Evolutionary conservation across 2,329 filamentous ascomycete species (phyloP).

Genomic region (Zarea fungicola): DNA sequence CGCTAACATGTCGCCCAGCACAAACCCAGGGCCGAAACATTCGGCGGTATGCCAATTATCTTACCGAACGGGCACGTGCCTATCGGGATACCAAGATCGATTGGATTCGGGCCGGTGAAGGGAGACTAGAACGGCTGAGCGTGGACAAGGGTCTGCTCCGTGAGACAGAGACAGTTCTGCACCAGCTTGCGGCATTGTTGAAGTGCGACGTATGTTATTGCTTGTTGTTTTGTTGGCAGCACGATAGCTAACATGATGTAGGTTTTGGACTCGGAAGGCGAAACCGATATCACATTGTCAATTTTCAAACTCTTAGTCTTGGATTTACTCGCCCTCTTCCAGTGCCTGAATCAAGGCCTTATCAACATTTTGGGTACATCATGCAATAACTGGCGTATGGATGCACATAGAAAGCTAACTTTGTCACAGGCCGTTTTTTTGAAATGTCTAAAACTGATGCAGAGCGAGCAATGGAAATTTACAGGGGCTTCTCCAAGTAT

Average conservation of each 20-base stretch:
- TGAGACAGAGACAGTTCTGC: slow-evolving; percentile 86
- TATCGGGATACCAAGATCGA: slow-evolving; percentile 83
- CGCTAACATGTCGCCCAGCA: slow-evolving; percentile 44
- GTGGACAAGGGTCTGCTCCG: slow-evolving; percentile 89
- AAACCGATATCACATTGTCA: slow-evolving; percentile 94
- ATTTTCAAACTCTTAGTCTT: slow-evolving; percentile 88
- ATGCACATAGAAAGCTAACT: slow-evolving; percentile 18
- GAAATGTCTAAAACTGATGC: slow-evolving; percentile 96
- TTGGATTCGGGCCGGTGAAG: slow-evolving; percentile 79
- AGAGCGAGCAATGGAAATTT: slow-evolving; percentile 84
- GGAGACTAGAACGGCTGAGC: slow-evolving; percentile 74
- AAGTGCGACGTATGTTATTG: slow-evolving; percentile 73
- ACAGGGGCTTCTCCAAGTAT: slow-evolving; percentile 85
- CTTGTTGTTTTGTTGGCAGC: neutral
- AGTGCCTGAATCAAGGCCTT: slow-evolving; percentile 92
- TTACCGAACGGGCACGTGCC: slow-evolving; percentile 74
- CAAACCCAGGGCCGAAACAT: slow-evolving; percentile 96
- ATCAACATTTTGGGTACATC: slow-evolving; percentile 87
- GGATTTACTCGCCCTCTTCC: slow-evolving; percentile 84
- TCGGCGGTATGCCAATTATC: slow-evolving; percentile 81
- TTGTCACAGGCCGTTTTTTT: slow-evolving; percentile 77
- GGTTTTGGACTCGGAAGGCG: slow-evolving; percentile 81
- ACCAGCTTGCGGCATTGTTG: slow-evolving; percentile 77
- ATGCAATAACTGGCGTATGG: too few species aligned
- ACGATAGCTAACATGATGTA: slow-evolving; percentile 31